Evolutionary conservation across 306 rosid genomes (phyloP).

Genomic region (Hippophae tibetana): DNA sequence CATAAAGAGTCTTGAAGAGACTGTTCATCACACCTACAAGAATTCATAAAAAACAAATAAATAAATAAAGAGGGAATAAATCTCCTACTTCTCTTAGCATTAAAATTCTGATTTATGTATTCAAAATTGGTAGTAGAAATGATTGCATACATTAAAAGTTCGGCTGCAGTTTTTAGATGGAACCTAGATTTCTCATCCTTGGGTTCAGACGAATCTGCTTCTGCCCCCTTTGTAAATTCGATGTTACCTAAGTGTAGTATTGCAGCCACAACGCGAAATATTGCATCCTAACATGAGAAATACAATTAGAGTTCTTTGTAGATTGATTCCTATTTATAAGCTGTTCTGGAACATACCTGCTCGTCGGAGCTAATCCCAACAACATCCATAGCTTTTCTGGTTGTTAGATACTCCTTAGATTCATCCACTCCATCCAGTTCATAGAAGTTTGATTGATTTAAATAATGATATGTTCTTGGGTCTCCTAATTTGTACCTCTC

Average conservation of each 20-base stretch:
- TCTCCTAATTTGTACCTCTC: too few species aligned
- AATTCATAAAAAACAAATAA: background rate
- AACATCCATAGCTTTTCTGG: too few species aligned
- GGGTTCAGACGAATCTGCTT: constrained; percentile 73
- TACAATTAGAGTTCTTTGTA: constrained; percentile 11
- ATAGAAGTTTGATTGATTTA: too few species aligned
- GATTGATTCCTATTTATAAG: constrained; percentile 4
- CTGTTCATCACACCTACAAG: constrained; percentile 65
- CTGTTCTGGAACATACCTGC: constrained; percentile 48
- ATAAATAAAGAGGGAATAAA: constrained; percentile 14
- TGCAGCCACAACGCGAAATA: constrained; percentile 83
- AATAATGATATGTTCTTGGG: too few species aligned
- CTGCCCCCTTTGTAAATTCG: constrained; percentile 71
- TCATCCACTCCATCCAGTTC: too few species aligned
- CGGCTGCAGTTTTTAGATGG: constrained; percentile 77
- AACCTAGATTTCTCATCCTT: constrained; percentile 64
- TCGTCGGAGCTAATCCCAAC: constrained; percentile 14
- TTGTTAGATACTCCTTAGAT: too few species aligned
- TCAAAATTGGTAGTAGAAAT: background rate
- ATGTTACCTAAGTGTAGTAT: constrained; percentile 88
- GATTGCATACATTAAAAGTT: constrained; percentile 56
- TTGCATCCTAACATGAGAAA: constrained; percentile 56
- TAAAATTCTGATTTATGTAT: background rate
- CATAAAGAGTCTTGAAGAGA: constrained; percentile 86
- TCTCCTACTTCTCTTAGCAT: constrained; percentile 11